phyloP scores from a whole-genome alignment of 2,329 filamentous ascomycete species.

The Claviceps capensis region DNA sequence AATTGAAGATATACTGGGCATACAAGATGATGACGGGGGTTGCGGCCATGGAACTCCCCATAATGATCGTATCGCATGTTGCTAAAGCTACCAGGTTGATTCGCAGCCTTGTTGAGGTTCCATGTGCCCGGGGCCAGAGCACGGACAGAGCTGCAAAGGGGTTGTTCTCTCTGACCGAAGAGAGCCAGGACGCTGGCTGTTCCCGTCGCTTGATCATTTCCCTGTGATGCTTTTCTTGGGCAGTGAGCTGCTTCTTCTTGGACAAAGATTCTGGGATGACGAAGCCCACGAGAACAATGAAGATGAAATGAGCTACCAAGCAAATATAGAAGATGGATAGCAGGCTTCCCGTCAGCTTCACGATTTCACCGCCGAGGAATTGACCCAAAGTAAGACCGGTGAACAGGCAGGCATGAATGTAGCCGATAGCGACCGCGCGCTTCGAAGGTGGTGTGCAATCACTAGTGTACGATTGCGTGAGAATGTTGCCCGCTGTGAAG shows the following conservation, averaged over 20 bases:
- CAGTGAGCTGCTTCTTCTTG: conserved; percentile 52
- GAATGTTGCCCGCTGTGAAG: conserved; percentile 65
- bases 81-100: conserved; percentile 75
- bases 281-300: conserved; percentile 58
- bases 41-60: conserved; percentile 69
- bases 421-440: conserved; percentile 73
- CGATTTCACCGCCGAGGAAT: conserved; percentile 64
- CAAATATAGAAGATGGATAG: conserved; percentile 77
- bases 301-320: conserved; percentile 56
- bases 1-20: conserved; percentile 63
- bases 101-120: conserved; percentile 45
- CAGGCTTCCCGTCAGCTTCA: conserved; percentile 60
- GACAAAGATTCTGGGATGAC: conserved; percentile 77
- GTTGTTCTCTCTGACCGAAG: conserved; percentile 37
- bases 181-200: conserved; percentile 16
- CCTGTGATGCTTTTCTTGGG: conserved; percentile 51
- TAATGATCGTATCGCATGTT: conserved; percentile 65
- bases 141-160: conserved; percentile 66
- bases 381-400: conserved; percentile 80
- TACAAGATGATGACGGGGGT: conserved; percentile 78
- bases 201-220: conserved; percentile 26
- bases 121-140: conserved; percentile 57
- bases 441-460: conserved; percentile 75
- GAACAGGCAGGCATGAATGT: conserved; percentile 82
- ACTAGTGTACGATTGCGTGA: conserved; percentile 75